Percentiles rank a stretch among this genome's conserved stretches.
Evolutionary conservation across 2,329 filamentous ascomycete species (phyloP).

Genomic region (Microdochium trichocladiopsis): DNA sequence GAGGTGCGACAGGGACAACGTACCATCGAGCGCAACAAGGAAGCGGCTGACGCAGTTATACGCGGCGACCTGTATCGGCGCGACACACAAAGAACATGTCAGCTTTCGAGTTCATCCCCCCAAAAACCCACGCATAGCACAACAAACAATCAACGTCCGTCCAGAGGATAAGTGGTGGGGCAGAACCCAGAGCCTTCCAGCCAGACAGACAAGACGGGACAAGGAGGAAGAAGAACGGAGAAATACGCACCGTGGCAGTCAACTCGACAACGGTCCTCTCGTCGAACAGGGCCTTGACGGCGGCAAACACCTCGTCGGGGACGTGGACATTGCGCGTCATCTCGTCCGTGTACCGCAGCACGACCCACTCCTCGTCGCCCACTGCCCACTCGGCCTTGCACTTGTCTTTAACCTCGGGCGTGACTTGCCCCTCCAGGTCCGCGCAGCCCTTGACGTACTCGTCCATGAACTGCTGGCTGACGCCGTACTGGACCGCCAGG

Average conservation of each 20-base stretch:
- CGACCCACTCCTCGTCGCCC: slow-evolving; percentile 57
- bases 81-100: too few relatives aligned
- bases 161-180: too few relatives aligned
- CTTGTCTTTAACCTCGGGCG: slow-evolving; percentile 21
- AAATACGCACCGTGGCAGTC: slow-evolving; percentile 57
- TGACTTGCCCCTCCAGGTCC: slow-evolving; percentile 12
- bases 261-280: slow-evolving; percentile 76
- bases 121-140: not conserved
- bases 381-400: slow-evolving; percentile 25
- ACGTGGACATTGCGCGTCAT: slow-evolving; percentile 75
- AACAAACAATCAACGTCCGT: not conserved
- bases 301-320: slow-evolving; percentile 58
- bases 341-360: slow-evolving; percentile 69
- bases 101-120: not conserved
- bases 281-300: slow-evolving; percentile 52
- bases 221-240: not conserved
- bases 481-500: slow-evolving; percentile 50
- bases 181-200: too few relatives aligned
- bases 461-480: slow-evolving; percentile 43
- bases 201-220: not conserved
- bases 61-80: slow-evolving; percentile 52
- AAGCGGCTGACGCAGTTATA: slow-evolving; percentile 87
- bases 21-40: slow-evolving; percentile 72
- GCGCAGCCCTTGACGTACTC: slow-evolving; percentile 28
- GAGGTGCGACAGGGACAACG: slow-evolving; percentile 17